Evolutionary conservation across 2,329 filamentous ascomycete species (phyloP), one percentile per base, ranked within the genome.

Genomic region (Didymella glomerata): DNA sequence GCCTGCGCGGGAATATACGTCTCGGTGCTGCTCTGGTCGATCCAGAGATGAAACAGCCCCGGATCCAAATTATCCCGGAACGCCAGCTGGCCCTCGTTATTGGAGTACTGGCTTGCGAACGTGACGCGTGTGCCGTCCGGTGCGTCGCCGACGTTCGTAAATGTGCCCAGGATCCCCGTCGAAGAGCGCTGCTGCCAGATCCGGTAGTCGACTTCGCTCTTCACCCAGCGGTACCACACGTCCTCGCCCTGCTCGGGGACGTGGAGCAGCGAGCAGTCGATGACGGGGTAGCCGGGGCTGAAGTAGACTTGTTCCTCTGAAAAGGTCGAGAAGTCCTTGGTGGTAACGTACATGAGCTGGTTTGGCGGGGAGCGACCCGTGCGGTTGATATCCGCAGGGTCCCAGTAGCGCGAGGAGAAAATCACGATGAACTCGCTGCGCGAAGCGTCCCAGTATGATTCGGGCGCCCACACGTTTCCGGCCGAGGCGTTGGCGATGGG

Each of bases 191-290:
- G 55, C 28, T 58, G 55, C 55, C 55, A 58, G 18, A 58, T 49
- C 22, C 25, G 42, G 38, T 53, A 58, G 25, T 58, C 55, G 4
- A 58, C 55, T 24, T 58, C 55, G 18, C 55, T 58, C 32, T 58
- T 58, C 2, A 58, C 55, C 55, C 55, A 58, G 30, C 55, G 55
- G 16, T 58, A 58, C 55, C 55, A 58, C 0, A 58, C 55, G 14
- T 58, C 20, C 10, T 48, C 49, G 7, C 55, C 55, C 24, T 58
- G 55, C 24, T 58, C 55, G 6, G 55, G 55, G 4, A 49, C 49
- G n/a, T 53, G 55, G 13, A 58, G 22, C 1, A 58, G 49, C 14
- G 55, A 58, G 28, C 55, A 58, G 25, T 58, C 55, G 9, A 58
- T 58, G 18, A 58, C 55, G 9, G 55, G 55, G 16, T 49, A 58